Evolutionary conservation across 1,284 basidiomycete species (phyloP).

Genomic region (Stygiomarasmius scandens): DNA sequence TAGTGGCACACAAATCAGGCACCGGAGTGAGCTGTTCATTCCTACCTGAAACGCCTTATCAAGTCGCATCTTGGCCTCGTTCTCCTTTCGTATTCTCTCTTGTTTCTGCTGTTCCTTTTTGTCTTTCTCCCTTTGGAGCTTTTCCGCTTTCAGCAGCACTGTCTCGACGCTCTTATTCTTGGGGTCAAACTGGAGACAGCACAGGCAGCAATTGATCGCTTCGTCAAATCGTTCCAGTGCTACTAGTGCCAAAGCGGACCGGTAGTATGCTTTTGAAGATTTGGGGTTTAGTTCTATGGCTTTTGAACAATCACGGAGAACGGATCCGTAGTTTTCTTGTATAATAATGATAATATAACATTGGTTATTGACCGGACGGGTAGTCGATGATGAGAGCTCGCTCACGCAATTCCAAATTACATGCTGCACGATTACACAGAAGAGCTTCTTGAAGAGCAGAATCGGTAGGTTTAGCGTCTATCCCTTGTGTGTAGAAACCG

Average conservation of each 20-base stretch:
- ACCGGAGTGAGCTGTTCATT: conserved; percentile 4
- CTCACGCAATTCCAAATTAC: conserved; percentile 86
- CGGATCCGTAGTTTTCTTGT: conserved; percentile 84
- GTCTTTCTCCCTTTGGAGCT: conserved; percentile 53
- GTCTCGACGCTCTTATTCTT: conserved; percentile 54
- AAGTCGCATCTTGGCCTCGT: conserved; percentile 50
- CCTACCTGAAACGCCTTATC: conserved; percentile 64
- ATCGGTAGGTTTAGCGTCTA: conserved; percentile 83
- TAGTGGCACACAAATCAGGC: not conserved
- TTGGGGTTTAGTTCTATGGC: conserved; percentile 65
- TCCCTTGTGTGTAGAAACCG: conserved; percentile 88
- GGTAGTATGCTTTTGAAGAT: conserved; percentile 83
- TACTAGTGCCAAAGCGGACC: conserved; percentile 77
- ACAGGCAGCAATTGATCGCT: conserved; percentile 76
- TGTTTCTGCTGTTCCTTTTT: conserved; percentile 51
- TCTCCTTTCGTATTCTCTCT: conserved; percentile 49
- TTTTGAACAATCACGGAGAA: conserved; percentile 81
- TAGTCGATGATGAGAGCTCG: conserved; percentile 14
- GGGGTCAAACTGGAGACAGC: conserved; percentile 63
- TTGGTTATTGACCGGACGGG: not conserved
- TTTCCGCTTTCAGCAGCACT: conserved; percentile 50
- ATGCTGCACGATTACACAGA: conserved; percentile 89
- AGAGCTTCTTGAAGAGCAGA: conserved; percentile 66
- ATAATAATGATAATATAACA: not conserved
- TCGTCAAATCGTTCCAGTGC: conserved; percentile 77